These are phyloP conservation scores for Monosporozyma servazzii DNA, from an alignment of 805 yeast genomes.

Conservation along the genomic window DNA sequence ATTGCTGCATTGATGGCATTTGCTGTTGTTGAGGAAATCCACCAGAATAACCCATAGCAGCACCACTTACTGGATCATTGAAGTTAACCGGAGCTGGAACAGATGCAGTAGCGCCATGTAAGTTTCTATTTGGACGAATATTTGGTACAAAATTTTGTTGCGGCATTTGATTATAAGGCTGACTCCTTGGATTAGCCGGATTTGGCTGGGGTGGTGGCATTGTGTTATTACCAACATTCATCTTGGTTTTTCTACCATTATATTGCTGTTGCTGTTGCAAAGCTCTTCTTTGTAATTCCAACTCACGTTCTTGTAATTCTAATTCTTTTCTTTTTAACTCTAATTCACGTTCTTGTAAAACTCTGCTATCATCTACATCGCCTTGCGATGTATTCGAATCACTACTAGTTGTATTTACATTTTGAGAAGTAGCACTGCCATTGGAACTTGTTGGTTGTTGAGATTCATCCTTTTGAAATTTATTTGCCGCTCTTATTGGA, in stretches of 20 bases:
- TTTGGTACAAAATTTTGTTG: constrained; percentile 13
- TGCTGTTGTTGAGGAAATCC: constrained; percentile 1
- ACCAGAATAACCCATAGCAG: constrained; percentile 1
- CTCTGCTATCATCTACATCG: constrained; percentile 8
- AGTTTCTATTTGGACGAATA: constrained; percentile 18
- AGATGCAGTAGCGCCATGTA: constrained; percentile 22
- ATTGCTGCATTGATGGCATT: neutral
- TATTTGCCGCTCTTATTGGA: constrained; percentile 10
- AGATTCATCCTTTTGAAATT: constrained; percentile 6
- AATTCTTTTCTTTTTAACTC: constrained; percentile 28
- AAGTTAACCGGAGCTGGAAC: constrained; percentile 14
- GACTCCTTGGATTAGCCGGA: constrained; percentile 7
- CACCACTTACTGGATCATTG: constrained; percentile 14
- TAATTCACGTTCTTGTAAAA: constrained; percentile 25
- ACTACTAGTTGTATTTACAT: constrained; percentile 9
- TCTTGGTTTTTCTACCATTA: constrained; percentile 3
- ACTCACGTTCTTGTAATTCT: constrained; percentile 29
- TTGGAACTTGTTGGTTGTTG: constrained; percentile 4
- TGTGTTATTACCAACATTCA: neutral
- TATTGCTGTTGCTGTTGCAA: constrained; percentile 12
- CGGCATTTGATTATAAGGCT: constrained; percentile 15
- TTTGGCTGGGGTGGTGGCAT: constrained; percentile 5
- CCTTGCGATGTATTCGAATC: constrained; percentile 11
- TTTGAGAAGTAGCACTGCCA: constrained; percentile 4
- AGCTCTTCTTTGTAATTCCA: constrained; percentile 25